Conservation (phyloP, 2,329 filamentous ascomycete species). For the Calonectria honghensis region DNA sequence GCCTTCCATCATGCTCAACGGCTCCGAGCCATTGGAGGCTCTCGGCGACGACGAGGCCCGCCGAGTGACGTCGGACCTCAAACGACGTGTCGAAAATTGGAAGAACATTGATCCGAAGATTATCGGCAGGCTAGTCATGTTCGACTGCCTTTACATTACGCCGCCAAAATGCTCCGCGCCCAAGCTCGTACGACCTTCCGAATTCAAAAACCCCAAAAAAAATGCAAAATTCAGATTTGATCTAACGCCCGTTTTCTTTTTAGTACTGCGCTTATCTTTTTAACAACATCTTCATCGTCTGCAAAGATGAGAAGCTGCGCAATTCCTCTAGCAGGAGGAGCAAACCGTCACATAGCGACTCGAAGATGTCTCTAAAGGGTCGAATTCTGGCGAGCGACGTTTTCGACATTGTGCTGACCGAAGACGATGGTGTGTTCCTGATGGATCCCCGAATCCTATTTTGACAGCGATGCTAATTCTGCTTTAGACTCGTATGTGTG, state of each 20-base stretch:
- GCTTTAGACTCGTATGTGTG: neutral
- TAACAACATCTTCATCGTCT: constrained; percentile 18
- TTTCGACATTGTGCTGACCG: neutral
- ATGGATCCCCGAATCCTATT: neutral
- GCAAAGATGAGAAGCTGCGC: constrained; percentile 2
- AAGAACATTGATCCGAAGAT: constrained; percentile 25
- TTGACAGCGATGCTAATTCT: neutral
- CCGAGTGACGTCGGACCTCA: constrained; percentile 4
- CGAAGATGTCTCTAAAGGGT: neutral
- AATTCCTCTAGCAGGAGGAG: neutral
- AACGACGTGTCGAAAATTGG: constrained; percentile 26
- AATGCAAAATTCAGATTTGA: neutral
- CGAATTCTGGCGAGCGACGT: neutral
- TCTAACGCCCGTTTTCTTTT: neutral
- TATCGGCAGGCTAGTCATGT: constrained; percentile 1
- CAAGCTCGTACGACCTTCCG: neutral
- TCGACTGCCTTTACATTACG: neutral
- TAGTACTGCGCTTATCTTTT: neutral
- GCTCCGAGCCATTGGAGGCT: neutral
- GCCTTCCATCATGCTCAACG: neutral
- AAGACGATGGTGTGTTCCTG: neutral
- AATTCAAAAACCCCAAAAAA: neutral
- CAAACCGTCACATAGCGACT: neutral
- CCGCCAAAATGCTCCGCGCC: neutral
- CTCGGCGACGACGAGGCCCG: constrained; percentile 6